These are phyloP conservation scores for Hyaloscypha hepaticicola DNA, from an alignment of 495 filamentous ascomycete genomes.

Conservation along the genomic window DNA sequence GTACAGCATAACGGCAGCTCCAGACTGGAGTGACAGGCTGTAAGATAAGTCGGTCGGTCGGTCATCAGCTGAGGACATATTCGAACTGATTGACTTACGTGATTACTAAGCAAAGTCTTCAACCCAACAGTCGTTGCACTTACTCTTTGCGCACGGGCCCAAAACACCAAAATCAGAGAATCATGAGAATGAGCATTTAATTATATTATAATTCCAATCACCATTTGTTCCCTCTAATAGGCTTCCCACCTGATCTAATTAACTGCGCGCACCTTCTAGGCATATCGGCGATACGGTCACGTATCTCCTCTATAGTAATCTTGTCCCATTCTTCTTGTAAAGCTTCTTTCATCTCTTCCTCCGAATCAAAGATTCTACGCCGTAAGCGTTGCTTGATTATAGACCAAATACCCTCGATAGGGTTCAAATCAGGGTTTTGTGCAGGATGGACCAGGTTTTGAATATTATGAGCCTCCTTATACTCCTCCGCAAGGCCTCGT, in stretches of 20 bases:
- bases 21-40: too few species aligned
- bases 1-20: too few species aligned
- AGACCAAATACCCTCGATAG: background rate
- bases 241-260: conserved; percentile 11
- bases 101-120: too few species aligned
- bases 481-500: background rate
- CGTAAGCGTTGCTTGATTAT: conserved; percentile 12
- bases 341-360: conserved; percentile 6
- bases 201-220: conserved; percentile 1
- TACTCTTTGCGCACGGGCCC: too few species aligned
- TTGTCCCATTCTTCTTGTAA: conserved; percentile 14
- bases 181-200: too few species aligned
- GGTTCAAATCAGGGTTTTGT: conserved; percentile 14
- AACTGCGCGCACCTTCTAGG: background rate
- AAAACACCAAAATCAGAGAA: too few species aligned
- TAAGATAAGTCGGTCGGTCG: too few species aligned
- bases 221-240: conserved; percentile 10
- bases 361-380: background rate
- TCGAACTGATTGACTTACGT: too few species aligned
- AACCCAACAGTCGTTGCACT: too few species aligned
- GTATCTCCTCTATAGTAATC: conserved; percentile 11
- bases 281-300: conserved; percentile 8
- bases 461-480: conserved; percentile 9
- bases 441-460: conserved; percentile 2
- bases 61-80: too few species aligned